Percentiles rank a stretch among this genome's conserved stretches.
These are phyloP conservation scores for Lepidium sativum DNA, from an alignment of 345 rosid species.

Conservation along the genomic window DNA sequence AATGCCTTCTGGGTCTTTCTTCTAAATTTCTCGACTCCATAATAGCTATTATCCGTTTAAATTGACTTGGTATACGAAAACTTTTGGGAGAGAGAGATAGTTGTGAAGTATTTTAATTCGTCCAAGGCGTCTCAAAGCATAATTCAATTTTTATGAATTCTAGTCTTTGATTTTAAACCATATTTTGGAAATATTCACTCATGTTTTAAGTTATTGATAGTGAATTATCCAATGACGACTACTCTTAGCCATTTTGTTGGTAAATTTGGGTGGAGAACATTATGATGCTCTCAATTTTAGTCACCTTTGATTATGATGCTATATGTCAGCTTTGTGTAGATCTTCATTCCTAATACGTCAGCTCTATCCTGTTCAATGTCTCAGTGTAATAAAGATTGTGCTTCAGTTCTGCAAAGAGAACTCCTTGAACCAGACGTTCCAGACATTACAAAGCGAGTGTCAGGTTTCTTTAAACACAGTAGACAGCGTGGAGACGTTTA, in stretches of 20 bases:
- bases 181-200: not conserved
- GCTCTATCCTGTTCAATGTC: not conserved
- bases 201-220: not conserved
- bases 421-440: slow-evolving; percentile 88
- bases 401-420: slow-evolving; percentile 98
- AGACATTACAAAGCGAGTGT: slow-evolving; percentile 86
- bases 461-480: slow-evolving; percentile 92
- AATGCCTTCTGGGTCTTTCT: not conserved
- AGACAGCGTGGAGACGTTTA: slow-evolving; percentile 89
- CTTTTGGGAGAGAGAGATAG: no score
- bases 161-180: not conserved
- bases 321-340: not conserved
- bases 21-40: not conserved
- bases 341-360: not conserved
- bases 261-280: not conserved
- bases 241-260: not conserved
- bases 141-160: not conserved
- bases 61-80: not conserved
- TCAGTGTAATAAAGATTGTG: slow-evolving; percentile 92
- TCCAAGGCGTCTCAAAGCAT: not conserved
- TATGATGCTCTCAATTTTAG: not conserved
- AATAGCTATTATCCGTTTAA: not conserved
- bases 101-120: not conserved
- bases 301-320: not conserved
- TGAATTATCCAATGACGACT: not conserved